A percentile compares a stretch with the other conserved stretches of the same genome.
Conservation (phyloP, 2,329 filamentous ascomycete genomes). For the Apiospora rasikravindrae region DNA sequence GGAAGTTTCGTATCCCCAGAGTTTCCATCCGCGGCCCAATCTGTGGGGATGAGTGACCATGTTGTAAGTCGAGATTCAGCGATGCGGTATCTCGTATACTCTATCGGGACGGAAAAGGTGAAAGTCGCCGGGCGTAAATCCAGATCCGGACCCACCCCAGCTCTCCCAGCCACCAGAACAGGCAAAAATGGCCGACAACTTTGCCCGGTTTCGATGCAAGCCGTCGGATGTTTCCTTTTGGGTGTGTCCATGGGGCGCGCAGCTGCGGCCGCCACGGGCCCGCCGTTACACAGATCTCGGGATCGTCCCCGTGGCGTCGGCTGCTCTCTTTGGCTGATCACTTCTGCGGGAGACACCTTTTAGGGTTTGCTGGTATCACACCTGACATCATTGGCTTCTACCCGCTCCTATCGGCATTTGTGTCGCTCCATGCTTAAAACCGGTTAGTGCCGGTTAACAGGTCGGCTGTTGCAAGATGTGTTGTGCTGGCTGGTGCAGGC, state of each 20-base stretch:
- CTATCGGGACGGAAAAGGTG: slow-evolving; percentile 25
- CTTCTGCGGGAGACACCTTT: not conserved
- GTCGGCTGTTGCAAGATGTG: not conserved
- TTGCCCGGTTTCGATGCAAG: not conserved
- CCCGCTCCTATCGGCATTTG: not conserved
- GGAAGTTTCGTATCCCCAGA: not conserved
- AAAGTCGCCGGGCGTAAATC: slow-evolving; percentile 37
- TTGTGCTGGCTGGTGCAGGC: not conserved
- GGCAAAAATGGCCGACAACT: slow-evolving; percentile 22
- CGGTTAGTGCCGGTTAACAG: not conserved
- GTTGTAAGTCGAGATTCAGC: not conserved
- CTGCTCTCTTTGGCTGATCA: not conserved
- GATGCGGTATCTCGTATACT: not conserved
- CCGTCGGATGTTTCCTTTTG: not conserved
- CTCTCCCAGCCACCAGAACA: slow-evolving; percentile 11
- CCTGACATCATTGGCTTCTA: not conserved
- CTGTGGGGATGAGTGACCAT: not conserved
- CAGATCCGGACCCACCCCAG: slow-evolving; percentile 19
- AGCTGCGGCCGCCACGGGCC: not conserved
- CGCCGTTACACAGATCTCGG: not conserved
- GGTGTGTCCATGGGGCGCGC: too few relatives aligned
- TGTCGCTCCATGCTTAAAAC: not conserved
- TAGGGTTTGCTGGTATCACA: not conserved
- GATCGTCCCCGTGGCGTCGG: not conserved
- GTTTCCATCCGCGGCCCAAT: not conserved